A percentile compares a stretch with the other conserved stretches of the same genome.
phyloP scores from a whole-genome alignment of 352 stramenopile species.

The Phytophthora chlamydospora region DNA sequence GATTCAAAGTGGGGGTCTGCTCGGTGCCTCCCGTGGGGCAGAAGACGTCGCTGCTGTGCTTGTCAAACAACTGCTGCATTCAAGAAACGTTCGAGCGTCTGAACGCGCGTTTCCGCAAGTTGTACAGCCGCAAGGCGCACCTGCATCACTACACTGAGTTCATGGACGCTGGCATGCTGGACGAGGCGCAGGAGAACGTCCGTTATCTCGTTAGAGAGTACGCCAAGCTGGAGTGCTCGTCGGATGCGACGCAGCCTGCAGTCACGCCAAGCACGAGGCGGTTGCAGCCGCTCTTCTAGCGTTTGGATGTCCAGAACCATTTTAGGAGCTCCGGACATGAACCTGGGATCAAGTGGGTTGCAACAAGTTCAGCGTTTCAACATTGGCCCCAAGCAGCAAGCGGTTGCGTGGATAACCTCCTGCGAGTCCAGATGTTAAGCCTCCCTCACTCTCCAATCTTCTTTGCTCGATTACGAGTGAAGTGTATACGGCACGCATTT shows the following conservation, averaged over 20 bases:
- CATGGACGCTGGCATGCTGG: slow-evolving; percentile 64
- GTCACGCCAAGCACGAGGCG: slow-evolving; percentile 26
- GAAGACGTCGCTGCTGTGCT: slow-evolving; percentile 69
- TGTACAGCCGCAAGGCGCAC: slow-evolving; percentile 82
- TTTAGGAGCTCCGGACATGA: too few species aligned
- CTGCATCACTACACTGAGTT: slow-evolving; percentile 91
- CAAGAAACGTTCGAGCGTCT: slow-evolving; percentile 83
- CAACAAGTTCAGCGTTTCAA: too few species aligned
- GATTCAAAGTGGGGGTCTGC: slow-evolving; percentile 90
- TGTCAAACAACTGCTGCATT: slow-evolving; percentile 91
- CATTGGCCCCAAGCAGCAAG: too few species aligned
- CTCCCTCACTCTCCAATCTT: too few species aligned
- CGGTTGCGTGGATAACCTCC: too few species aligned
- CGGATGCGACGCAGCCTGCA: slow-evolving; percentile 20
- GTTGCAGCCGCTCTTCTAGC: slow-evolving; percentile 43
- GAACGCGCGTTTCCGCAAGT: slow-evolving; percentile 72
- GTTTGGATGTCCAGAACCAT: not conserved
- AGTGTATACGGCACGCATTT: too few species aligned
- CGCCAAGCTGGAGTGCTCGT: slow-evolving; percentile 53
- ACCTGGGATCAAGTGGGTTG: not conserved
- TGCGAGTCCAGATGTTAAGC: too few species aligned
- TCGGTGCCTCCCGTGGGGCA: slow-evolving; percentile 65
- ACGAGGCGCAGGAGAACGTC: slow-evolving; percentile 66
- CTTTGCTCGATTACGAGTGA: too few species aligned
- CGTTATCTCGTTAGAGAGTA: slow-evolving; percentile 73